These are phyloP conservation scores for Trichosporon coremiiforme DNA, from an alignment of 1,284 basidiomycete genomes.

Conservation along the genomic window DNA sequence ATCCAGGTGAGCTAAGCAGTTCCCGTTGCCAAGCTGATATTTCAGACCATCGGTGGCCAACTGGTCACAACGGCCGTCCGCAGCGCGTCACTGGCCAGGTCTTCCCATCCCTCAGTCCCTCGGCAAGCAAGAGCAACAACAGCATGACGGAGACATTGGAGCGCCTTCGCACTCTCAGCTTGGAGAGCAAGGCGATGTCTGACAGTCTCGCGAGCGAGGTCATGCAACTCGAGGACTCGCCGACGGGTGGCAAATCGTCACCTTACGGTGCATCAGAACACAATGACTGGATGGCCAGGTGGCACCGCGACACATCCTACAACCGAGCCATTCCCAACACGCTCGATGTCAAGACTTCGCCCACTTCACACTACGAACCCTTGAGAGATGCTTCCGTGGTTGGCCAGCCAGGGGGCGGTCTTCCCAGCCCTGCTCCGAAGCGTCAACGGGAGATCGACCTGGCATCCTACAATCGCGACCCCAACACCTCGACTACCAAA, in stretches of 20 bases:
- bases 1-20: background rate
- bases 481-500: background rate
- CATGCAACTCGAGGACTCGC: background rate
- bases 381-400: background rate
- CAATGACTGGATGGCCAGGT: background rate
- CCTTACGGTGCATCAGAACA: background rate
- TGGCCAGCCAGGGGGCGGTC: too few relatives aligned
- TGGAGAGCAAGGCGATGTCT: background rate
- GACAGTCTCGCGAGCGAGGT: background rate
- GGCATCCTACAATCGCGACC: background rate
- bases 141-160: background rate
- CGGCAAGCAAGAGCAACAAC: background rate
- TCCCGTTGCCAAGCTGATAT: background rate
- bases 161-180: background rate
- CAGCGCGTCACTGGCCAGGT: constrained; percentile 5
- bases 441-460: background rate
- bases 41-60: constrained; percentile 9
- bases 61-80: background rate
- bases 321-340: background rate
- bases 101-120: background rate
- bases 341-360: background rate
- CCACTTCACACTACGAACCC: background rate
- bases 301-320: background rate
- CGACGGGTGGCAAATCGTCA: background rate
- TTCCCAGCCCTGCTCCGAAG: background rate